phyloP scores from a whole-genome alignment of 148 eudicot genomes.

The Chenopodium quinoa region DNA sequence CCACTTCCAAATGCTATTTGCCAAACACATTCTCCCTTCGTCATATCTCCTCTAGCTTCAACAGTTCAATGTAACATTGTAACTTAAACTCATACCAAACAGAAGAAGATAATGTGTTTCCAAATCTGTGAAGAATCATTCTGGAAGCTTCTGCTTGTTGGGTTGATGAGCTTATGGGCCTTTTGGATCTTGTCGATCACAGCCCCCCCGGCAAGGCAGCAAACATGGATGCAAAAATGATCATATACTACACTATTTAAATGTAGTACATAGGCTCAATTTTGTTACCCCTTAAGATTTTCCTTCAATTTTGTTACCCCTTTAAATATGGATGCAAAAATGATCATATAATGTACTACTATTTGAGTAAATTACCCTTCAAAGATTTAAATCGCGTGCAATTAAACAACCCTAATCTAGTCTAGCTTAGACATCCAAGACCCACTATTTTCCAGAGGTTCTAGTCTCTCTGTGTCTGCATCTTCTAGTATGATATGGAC shows the following conservation, averaged over 20 bases:
- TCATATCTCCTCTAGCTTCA: slow-evolving; percentile 38
- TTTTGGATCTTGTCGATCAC: slow-evolving; percentile 46
- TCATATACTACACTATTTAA: slow-evolving; percentile 26
- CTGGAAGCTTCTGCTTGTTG: slow-evolving; percentile 45
- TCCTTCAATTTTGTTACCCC: not conserved
- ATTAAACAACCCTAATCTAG: too few species aligned
- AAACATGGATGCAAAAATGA: slow-evolving; percentile 31
- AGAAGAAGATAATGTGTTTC: slow-evolving; percentile 34
- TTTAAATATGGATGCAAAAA: too few species aligned
- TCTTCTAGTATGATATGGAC: not conserved
- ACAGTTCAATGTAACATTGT: not conserved
- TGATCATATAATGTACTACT: too few species aligned
- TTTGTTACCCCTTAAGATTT: slow-evolving; percentile 20
- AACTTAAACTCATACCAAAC: slow-evolving; percentile 41
- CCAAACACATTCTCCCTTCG: slow-evolving; percentile 33
- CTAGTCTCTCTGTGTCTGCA: too few species aligned
- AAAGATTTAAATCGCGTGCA: too few species aligned
- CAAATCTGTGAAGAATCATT: slow-evolving; percentile 32
- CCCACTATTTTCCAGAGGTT: too few species aligned
- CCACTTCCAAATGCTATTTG: slow-evolving; percentile 42
- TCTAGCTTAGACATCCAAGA: too few species aligned
- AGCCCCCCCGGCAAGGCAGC: slow-evolving; percentile 30
- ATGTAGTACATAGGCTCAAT: slow-evolving; percentile 34
- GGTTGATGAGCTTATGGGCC: slow-evolving; percentile 28
- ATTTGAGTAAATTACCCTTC: too few species aligned